Evolutionary conservation across 164 flowering plant species (phyloP), one percentile per base, ranked within the genome.

Genomic region (Warburgia ugandensis): DNA sequence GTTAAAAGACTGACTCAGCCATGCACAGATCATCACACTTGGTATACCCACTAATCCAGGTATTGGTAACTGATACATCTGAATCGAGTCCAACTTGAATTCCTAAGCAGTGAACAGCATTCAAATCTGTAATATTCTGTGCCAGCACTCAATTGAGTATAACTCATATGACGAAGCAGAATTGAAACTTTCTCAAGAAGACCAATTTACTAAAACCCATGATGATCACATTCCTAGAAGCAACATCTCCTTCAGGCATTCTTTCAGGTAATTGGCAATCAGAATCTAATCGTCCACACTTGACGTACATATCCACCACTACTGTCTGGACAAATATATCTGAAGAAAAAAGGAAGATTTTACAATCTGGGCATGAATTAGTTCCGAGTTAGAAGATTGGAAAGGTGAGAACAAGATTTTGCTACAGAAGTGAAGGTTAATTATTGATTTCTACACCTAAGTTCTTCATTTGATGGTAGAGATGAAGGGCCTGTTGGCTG

Each of bases 191-290:
- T 58, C 13, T 65, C 74, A 22, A 58, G 25, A 37, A 30, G 40
- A 29, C 77, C 74, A 26, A 27, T 11, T 68, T 75, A 30, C 68
- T 62, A 54, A 70, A 73, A n/a, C 84, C 86, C 57, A 64, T 26
- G 33, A 80, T 55, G 58, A 80, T 72, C 2, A 60, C 80, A 52
- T 83, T 83, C 85, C 91, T 80, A 26, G 77, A 63, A 38, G 81
- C 63, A 12, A 71, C 59, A 52, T 80, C 87, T 53, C 83, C 67
- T 13, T 55, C 58, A 27, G 65, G 65, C 83, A 80, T 78, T 68
- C 52, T 52, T 9, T 69, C 75, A 32, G 81, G 81, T 70, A 75
- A 6, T 3, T 40, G 33, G 41, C 32, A 33, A 0, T 78, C 81
- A 50, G 19, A 46, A 4, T 63, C 70, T 26, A 70, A 44, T 1